Percentiles rank a stretch among this genome's conserved stretches.
Conservation (phyloP, 169 alveolate species). For the Pseudocohnilembus persalinus region DNA sequence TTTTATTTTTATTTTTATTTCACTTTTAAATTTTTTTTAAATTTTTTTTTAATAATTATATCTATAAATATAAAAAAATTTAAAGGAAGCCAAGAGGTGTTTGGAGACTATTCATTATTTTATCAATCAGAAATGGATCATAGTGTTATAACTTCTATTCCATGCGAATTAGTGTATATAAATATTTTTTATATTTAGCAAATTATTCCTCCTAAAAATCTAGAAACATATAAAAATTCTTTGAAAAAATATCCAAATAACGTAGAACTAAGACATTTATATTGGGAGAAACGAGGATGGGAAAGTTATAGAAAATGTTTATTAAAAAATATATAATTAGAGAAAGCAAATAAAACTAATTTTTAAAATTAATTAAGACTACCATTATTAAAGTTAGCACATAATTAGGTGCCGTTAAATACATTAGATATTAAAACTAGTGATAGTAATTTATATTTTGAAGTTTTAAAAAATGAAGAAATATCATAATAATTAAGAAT, state of each 20-base stretch:
- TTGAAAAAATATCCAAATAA: slow-evolving; percentile 23
- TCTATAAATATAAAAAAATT: neutral
- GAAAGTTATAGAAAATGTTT: neutral
- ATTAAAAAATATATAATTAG: neutral
- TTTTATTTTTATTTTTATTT: too few relatives aligned
- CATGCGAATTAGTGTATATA: slow-evolving; percentile 5
- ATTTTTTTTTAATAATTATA: neutral
- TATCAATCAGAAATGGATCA: neutral
- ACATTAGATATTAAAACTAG: neutral
- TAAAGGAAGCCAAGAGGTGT: neutral
- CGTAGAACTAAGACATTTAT: slow-evolving; percentile 3
- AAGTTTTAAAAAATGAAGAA: neutral
- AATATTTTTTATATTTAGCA: neutral
- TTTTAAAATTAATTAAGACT: slow-evolving; percentile 2
- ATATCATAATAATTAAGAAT: too few relatives aligned
- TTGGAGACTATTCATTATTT: slow-evolving; percentile 14
- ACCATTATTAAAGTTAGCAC: neutral
- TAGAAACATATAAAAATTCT: slow-evolving; percentile 1
- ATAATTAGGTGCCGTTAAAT: neutral
- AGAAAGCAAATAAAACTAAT: neutral
- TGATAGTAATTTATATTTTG: neutral
- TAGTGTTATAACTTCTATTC: slow-evolving; percentile 4
- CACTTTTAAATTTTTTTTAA: too few relatives aligned
- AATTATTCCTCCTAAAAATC: slow-evolving; percentile 9
- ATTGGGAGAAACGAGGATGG: slow-evolving; percentile 25